These are phyloP conservation scores for Suillus subluteus DNA, from an alignment of 768 basidiomycete species.

Conservation along the genomic window DNA sequence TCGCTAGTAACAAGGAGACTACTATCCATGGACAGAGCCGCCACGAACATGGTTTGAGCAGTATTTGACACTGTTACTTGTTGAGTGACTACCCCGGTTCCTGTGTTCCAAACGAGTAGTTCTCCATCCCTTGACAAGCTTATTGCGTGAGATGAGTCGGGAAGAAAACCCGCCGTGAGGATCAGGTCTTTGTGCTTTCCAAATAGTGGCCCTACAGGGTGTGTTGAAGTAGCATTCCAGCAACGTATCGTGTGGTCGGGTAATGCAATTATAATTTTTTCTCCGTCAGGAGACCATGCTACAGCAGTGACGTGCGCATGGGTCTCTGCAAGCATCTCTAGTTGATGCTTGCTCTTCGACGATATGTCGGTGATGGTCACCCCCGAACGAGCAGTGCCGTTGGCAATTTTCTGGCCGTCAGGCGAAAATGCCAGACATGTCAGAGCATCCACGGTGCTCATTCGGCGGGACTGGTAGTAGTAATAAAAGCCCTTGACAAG, in stretches of 20 bases:
- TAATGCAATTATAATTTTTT: constrained; percentile 29
- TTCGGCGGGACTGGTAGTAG: not conserved
- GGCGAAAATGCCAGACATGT: constrained; percentile 5
- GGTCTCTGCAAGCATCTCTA: not conserved
- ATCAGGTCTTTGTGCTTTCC: constrained; percentile 22
- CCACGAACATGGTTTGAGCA: not conserved
- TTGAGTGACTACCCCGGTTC: not conserved
- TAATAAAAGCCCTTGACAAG: not conserved
- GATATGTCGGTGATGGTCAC: not conserved
- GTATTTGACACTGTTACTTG: not conserved
- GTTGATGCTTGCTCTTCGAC: not conserved
- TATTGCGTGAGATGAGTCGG: not conserved
- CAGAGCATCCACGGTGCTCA: not conserved
- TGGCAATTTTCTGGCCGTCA: constrained; percentile 1
- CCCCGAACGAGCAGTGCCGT: constrained; percentile 7
- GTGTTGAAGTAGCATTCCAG: constrained; percentile 26
- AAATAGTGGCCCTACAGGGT: constrained; percentile 27
- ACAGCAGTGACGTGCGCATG: constrained; percentile 13
- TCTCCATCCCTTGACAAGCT: constrained; percentile 4
- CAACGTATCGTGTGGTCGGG: constrained; percentile 35
- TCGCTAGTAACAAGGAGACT: not conserved
- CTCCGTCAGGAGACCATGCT: constrained; percentile 33
- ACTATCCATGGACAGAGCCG: not conserved
- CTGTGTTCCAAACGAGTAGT: not conserved
- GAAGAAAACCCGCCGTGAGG: not conserved